Percentiles rank a stretch among this genome's conserved stretches.
These are phyloP conservation scores for Debaryomyces prosopidis DNA, from an alignment of 805 yeast genomes.

Conservation along the genomic window DNA sequence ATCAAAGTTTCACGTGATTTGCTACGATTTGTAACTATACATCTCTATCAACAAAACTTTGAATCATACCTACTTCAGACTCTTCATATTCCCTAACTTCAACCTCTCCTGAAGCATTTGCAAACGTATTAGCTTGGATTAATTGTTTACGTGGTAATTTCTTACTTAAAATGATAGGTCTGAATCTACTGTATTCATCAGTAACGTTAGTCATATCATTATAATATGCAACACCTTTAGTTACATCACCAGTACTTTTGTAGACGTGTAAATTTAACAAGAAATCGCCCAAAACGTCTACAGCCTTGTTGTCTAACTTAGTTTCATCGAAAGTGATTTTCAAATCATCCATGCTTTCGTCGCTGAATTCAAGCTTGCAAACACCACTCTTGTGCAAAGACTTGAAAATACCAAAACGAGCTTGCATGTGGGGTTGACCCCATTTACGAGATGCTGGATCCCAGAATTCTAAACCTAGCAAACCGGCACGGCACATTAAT, in stretches of 20 bases:
- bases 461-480: constrained; percentile 81
- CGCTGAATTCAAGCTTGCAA: constrained; percentile 50
- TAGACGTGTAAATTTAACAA: constrained; percentile 71
- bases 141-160: constrained; percentile 83
- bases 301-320: constrained; percentile 70
- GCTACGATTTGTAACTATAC: constrained; percentile 16
- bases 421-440: constrained; percentile 97
- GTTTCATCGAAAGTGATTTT: constrained; percentile 57
- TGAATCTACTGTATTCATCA: constrained; percentile 59
- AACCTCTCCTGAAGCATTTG: constrained; percentile 44
- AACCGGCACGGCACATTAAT: constrained; percentile 87
- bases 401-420: constrained; percentile 82
- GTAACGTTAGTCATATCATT: constrained; percentile 67
- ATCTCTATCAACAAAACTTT: constrained; percentile 62
- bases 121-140: constrained; percentile 75
- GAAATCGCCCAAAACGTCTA: constrained; percentile 69
- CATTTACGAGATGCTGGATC: constrained; percentile 79
- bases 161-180: constrained; percentile 67
- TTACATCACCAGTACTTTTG: constrained; percentile 76
- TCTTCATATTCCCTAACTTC: constrained; percentile 73
- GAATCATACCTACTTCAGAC: constrained; percentile 72
- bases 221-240: constrained; percentile 63
- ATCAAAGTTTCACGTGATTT: not conserved
- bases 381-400: constrained; percentile 70
- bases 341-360: constrained; percentile 57